These are phyloP conservation scores for Marvania coccoides DNA, from an alignment of 139 green algal genomes.

Conservation along the genomic window DNA sequence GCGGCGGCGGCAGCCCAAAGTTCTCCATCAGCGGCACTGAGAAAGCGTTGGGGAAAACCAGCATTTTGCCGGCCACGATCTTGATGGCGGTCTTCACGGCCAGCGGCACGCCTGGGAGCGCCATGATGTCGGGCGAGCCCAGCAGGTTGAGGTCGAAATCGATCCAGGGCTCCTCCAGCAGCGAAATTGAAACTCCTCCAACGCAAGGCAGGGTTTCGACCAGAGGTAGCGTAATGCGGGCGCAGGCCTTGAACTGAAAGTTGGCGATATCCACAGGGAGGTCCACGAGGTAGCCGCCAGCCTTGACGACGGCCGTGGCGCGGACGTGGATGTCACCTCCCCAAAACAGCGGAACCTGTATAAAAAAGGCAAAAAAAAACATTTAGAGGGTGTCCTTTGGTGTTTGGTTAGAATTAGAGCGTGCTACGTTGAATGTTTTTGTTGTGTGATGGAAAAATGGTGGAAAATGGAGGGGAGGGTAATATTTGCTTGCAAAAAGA, in stretches of 20 bases:
- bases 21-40: slow-evolving; percentile 64
- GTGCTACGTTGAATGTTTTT: no score
- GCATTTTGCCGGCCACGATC: slow-evolving; percentile 28
- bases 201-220: slow-evolving; percentile 71
- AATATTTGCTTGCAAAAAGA: no score
- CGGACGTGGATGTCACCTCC: slow-evolving; percentile 37
- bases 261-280: slow-evolving; percentile 38
- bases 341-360: slow-evolving; percentile 55
- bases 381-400: no score
- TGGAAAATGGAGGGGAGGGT: no score
- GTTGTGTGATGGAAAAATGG: no score
- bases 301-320: slow-evolving; percentile 19
- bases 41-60: slow-evolving; percentile 66
- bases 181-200: slow-evolving; percentile 51
- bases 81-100: slow-evolving; percentile 26
- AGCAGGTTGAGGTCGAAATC: slow-evolving; percentile 14
- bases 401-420: no score
- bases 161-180: slow-evolving; percentile 38
- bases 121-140: slow-evolving; percentile 51
- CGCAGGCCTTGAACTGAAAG: slow-evolving; percentile 33
- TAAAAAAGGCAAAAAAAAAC: no score
- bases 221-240: slow-evolving; percentile 58
- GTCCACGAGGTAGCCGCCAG: slow-evolving; percentile 19
- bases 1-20: slow-evolving; percentile 47
- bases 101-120: slow-evolving; percentile 39